Conservation (phyloP, 2,329 filamentous ascomycete genomes). For the Pyricularia pennisetigena region DNA sequence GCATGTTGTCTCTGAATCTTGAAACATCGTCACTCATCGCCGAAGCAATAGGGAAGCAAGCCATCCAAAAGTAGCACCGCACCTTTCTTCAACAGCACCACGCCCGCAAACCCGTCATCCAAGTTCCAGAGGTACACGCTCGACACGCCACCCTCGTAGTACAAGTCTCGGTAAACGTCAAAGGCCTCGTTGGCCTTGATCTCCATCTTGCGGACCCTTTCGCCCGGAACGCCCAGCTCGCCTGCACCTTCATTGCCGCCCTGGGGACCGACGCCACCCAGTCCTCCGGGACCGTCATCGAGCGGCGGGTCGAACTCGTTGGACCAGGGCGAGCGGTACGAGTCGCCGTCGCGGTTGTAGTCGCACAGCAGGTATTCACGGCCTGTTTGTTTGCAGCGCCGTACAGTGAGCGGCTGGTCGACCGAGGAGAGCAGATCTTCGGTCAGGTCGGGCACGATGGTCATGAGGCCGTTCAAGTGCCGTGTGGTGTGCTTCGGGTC, state of each 20-base stretch:
- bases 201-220: constrained; percentile 89
- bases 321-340: constrained; percentile 96
- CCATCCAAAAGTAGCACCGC: constrained; percentile 8
- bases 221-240: constrained; percentile 80
- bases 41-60: background rate
- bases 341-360: constrained; percentile 98
- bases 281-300: constrained; percentile 44
- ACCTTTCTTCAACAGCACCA: constrained; percentile 94
- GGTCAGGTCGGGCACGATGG: constrained; percentile 80
- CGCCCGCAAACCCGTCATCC: constrained; percentile 94
- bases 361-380: constrained; percentile 97
- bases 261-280: constrained; percentile 38
- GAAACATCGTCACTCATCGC: background rate
- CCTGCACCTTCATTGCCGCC: constrained; percentile 49
- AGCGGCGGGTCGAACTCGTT: constrained; percentile 95
- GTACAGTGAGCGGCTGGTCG: constrained; percentile 83
- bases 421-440: constrained; percentile 97
- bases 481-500: constrained; percentile 85
- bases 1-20: background rate
- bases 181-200: constrained; percentile 90
- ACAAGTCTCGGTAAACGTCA: constrained; percentile 92
- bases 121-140: constrained; percentile 98
- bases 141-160: constrained; percentile 92
- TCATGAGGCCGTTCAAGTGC: constrained; percentile 84
- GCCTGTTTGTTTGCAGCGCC: constrained; percentile 77